These are phyloP conservation scores for Sparassis latifolia DNA, from an alignment of 1,284 basidiomycete species.

Conservation along the genomic window DNA sequence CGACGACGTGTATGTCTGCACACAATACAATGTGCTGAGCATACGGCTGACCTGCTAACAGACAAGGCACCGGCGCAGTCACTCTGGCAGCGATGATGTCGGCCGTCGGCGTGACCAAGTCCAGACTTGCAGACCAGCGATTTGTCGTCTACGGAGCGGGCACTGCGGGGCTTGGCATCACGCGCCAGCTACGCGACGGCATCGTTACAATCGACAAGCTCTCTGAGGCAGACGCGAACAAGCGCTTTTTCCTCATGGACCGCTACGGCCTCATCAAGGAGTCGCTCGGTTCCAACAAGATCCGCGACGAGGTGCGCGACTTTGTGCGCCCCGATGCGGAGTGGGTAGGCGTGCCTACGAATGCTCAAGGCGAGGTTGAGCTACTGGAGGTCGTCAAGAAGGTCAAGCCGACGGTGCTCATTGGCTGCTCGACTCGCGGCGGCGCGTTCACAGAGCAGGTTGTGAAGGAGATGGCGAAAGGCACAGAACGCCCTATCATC, in stretches of 20 bases:
- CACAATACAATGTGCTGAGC: neutral
- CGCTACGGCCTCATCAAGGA: conserved; percentile 51
- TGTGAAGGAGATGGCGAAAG: conserved; percentile 61
- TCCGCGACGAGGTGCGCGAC: conserved; percentile 47
- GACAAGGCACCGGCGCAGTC: conserved; percentile 84
- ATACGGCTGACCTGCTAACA: conserved; percentile 25
- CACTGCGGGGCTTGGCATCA: conserved; percentile 78
- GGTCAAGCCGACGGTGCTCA: conserved; percentile 67
- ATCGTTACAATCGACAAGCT: conserved; percentile 59
- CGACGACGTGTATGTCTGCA: conserved; percentile 58
- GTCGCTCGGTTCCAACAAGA: conserved; percentile 39
- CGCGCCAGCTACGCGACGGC: conserved; percentile 67
- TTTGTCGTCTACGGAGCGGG: conserved; percentile 79
- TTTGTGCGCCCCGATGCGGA: conserved; percentile 54
- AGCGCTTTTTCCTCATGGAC: conserved; percentile 63
- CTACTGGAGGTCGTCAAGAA: conserved; percentile 66
- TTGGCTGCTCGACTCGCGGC: conserved; percentile 75
- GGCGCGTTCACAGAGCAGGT: conserved; percentile 82
- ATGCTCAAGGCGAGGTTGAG: conserved; percentile 38
- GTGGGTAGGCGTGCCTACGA: conserved; percentile 30
- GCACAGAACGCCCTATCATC: conserved; percentile 71
- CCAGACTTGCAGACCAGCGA: conserved; percentile 65
- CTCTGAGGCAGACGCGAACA: conserved; percentile 51
- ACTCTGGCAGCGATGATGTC: conserved; percentile 75
- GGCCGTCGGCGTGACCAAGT: conserved; percentile 69